Base-by-base conservation (phyloP, 2,329 filamentous ascomycete species). In the Diaporthe vaccinii region DNA sequence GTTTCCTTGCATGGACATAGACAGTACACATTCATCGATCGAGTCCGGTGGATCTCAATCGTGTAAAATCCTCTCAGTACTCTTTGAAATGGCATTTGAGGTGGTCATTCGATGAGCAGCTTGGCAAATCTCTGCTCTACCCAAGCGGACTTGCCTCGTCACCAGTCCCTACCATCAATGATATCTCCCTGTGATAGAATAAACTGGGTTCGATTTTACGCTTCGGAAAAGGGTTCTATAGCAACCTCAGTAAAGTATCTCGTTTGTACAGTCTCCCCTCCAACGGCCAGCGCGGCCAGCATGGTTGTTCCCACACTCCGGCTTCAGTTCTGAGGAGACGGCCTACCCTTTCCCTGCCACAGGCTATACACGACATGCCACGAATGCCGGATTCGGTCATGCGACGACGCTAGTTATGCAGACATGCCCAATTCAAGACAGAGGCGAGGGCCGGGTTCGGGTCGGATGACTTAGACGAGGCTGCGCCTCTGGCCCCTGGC, bases 381-480 rank as follows among this genome's bases (percentile, higher is more conserved):
- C 59, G 4, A 31, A 2, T 46, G 8, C 8, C 25, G 12, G 28
- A 5, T 2, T 34, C 41, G 28, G 2, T 20, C 14, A 44, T 44
- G 4, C 46, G 25, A 20, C 41, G 61, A 20, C 41, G 61, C 61
- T 65, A 65, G 10, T 25, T 8, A 65, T 65, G 61, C 61, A 49
- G 9, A 28, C 12, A 41, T 46, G 41, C 61, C 25, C 12, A 34
- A 49, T 46, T 34, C 28, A 7, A 28, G 8, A 14, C 17, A 44
- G 8, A 20, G 22, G 10, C 34, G n/a, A 41, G 49, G 61, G 44
- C 20, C 65, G 36, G 9, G 34, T n/a, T 1, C 3, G 20, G 22
- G 46, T 15, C 9, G 9, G 31, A 22, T 41, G 49, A 41, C 49
- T 69, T 53, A 69, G 46, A 69, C 65, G 49, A 69, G 65, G 65